A percentile compares a stretch with the other conserved stretches of the same genome.
Conservation (phyloP, 1,284 basidiomycete genomes). For the Sphagnurus paluster region DNA sequence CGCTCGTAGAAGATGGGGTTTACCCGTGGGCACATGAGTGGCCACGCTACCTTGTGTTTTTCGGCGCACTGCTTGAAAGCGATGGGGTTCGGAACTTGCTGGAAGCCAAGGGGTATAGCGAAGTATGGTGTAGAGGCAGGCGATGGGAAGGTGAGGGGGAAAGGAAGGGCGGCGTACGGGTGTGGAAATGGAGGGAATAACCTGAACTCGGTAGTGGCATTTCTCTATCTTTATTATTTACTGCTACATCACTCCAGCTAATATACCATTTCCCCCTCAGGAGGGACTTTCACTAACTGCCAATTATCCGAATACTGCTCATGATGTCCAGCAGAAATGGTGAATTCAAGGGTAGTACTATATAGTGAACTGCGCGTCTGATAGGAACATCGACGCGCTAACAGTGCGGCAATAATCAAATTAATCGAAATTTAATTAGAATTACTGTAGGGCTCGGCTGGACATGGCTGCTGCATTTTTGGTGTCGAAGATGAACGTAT, state of each 20-base stretch:
- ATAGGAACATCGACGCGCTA: constrained; percentile 1
- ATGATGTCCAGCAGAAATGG: no score
- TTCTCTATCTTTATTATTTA: not conserved
- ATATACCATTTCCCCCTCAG: no score
- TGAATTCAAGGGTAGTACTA: no score
- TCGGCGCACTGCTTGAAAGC: constrained; percentile 67
- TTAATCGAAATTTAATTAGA: no score
- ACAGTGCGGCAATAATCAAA: no score
- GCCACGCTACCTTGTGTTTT: constrained; percentile 82
- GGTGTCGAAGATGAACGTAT: no score
- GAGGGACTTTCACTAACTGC: no score
- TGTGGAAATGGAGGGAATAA: constrained; percentile 50
- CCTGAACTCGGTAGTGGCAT: no score
- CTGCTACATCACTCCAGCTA: not conserved
- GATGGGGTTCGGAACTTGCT: constrained; percentile 54
- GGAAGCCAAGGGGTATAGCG: constrained; percentile 59
- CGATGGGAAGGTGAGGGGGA: constrained; percentile 88
- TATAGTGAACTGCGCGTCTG: no score
- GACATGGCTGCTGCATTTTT: no score
- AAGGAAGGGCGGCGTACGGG: constrained; percentile 76
- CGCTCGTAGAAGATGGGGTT: constrained; percentile 5
- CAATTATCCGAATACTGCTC: no score
- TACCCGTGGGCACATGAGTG: constrained; percentile 68
- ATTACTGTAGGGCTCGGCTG: no score
- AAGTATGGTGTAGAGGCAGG: constrained; percentile 67